Evolutionary conservation across 1,284 basidiomycete species (phyloP).

Genomic region (Sutorius eximius): DNA sequence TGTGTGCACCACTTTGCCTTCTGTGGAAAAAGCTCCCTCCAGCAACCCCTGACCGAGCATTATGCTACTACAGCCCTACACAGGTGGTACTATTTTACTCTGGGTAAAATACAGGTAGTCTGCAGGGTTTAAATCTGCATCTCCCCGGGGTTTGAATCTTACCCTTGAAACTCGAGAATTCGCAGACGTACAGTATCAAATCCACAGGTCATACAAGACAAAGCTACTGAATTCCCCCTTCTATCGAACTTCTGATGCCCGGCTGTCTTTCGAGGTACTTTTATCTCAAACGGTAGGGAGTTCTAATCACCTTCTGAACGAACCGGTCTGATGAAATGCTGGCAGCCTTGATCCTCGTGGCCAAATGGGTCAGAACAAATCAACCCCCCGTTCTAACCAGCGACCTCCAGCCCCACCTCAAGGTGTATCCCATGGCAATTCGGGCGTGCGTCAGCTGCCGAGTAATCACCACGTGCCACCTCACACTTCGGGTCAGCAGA

Average conservation of each 20-base stretch:
- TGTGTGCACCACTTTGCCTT: neutral
- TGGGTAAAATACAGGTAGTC: neutral
- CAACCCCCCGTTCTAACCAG: neutral
- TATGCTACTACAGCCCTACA: neutral
- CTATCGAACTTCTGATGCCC: neutral
- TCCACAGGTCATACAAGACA: neutral
- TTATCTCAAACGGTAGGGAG: neutral
- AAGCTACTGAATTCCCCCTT: neutral
- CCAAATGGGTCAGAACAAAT: rapidly evolving
- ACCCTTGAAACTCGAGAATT: neutral
- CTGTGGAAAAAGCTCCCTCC: too few relatives aligned
- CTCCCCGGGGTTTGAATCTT: too few relatives aligned
- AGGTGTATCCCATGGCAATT: neutral
- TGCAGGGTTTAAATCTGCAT: neutral
- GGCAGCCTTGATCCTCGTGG: slow-evolving; percentile 11
- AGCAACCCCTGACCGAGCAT: too few relatives aligned
- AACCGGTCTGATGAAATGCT: neutral
- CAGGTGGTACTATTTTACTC: neutral
- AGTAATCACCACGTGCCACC: neutral
- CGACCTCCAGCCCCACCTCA: neutral
- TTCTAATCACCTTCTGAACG: neutral
- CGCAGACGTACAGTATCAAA: too few relatives aligned
- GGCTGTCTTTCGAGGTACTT: neutral
- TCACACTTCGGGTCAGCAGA: neutral
- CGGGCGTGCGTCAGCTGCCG: neutral